A percentile compares a stretch with the other conserved stretches of the same genome.
These are phyloP conservation scores for Nannochloropsis salina DNA, from an alignment of 108 stramenopile genomes.

Conservation along the genomic window DNA sequence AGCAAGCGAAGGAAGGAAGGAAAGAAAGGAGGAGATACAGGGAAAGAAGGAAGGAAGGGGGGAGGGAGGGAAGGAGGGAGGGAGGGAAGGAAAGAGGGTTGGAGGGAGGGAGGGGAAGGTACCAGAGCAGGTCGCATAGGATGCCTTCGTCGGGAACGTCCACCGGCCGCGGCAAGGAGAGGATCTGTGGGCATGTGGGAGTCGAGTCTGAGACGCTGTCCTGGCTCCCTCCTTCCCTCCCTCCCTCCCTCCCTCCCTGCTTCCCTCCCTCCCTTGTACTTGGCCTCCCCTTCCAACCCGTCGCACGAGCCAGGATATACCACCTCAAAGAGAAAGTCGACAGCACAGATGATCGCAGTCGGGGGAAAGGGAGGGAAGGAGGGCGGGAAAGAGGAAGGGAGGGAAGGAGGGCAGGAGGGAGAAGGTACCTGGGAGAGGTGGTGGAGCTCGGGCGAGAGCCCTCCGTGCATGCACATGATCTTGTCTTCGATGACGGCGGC, in stretches of 20 bases:
- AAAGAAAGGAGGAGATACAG: not conserved
- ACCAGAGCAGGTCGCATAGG: conserved; percentile 49
- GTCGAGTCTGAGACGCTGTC: not conserved
- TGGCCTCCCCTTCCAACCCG: not conserved
- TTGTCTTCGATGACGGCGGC: conserved; percentile 54
- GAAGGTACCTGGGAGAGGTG: conserved; percentile 41
- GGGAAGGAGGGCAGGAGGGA: not conserved
- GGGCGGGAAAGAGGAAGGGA: not conserved
- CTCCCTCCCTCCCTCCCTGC: not conserved
- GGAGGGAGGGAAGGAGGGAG: no score
- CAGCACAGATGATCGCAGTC: no score
- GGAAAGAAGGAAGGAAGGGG: no score
- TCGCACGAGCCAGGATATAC: not conserved
- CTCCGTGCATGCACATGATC: conserved; percentile 56
- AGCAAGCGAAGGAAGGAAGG: not conserved
- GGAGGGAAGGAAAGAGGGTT: conserved; percentile 1
- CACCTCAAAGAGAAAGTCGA: no score
- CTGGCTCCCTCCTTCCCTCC: not conserved
- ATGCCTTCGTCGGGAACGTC: conserved; percentile 54
- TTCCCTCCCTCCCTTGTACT: not conserved
- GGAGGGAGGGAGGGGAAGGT: no score
- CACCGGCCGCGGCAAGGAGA: conserved; percentile 14
- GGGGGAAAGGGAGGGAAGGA: not conserved
- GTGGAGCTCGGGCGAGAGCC: conserved; percentile 55
- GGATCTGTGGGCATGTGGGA: not conserved